Conservation (phyloP, 2,329 filamentous ascomycete genomes). For the Metarhizium sp. region DNA sequence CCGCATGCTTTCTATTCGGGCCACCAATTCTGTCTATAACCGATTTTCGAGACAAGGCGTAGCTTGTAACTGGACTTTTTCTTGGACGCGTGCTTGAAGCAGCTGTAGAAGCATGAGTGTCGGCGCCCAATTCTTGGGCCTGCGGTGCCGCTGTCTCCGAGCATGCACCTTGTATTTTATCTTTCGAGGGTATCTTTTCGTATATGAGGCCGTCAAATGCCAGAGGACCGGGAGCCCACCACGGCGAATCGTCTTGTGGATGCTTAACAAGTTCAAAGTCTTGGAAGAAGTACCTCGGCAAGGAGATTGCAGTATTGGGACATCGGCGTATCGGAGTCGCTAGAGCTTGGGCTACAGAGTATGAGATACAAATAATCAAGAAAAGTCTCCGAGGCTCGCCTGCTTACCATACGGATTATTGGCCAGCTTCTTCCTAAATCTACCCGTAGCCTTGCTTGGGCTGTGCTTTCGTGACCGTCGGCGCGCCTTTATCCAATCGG, state of each 20-base stretch:
- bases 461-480: slow-evolving; percentile 31
- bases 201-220: slow-evolving; percentile 18
- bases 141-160: not conserved
- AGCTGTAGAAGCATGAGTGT: not conserved
- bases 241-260: slow-evolving; percentile 41
- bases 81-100: not conserved
- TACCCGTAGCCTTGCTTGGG: slow-evolving; percentile 21
- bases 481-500: slow-evolving; percentile 34
- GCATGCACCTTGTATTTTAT: not conserved
- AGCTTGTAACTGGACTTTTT: slow-evolving; percentile 15
- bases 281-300: slow-evolving; percentile 57
- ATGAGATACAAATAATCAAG: slow-evolving; percentile 7
- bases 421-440: slow-evolving; percentile 48
- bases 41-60: slow-evolving; percentile 19
- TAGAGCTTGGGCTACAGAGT: slow-evolving; percentile 49
- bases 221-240: slow-evolving; percentile 44
- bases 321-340: slow-evolving; percentile 51
- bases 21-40: slow-evolving; percentile 18
- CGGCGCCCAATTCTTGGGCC: not conserved
- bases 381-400: not conserved
- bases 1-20: slow-evolving; percentile 8
- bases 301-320: slow-evolving; percentile 30
- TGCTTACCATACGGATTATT: slow-evolving; percentile 55
- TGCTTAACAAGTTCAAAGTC: slow-evolving; percentile 48
- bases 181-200: slow-evolving; percentile 1